A percentile compares a stretch with the other conserved stretches of the same genome.
Evolutionary conservation across 1,284 basidiomycete species (phyloP).

Genomic region (Irpex sp.): DNA sequence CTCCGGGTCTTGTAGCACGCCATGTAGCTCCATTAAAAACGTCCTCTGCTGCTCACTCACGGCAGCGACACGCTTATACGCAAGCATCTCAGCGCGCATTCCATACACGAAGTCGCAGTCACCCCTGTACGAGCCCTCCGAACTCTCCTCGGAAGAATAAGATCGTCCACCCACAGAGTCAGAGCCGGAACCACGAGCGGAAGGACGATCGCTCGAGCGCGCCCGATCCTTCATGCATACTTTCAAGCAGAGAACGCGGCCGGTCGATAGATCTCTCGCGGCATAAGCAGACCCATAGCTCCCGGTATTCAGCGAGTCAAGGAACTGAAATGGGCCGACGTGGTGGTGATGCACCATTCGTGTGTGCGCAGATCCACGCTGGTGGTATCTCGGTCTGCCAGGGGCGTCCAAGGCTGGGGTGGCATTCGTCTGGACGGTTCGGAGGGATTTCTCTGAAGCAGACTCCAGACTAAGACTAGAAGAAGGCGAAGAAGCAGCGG

Average conservation of each 20-base stretch:
- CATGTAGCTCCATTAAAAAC: slow-evolving; percentile 31
- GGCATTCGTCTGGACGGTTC: background rate
- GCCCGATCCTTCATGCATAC: slow-evolving; percentile 17
- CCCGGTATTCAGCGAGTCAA: slow-evolving; percentile 23
- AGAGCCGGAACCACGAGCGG: background rate
- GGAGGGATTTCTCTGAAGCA: background rate
- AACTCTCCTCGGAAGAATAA: background rate
- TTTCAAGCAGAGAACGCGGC: slow-evolving; percentile 23
- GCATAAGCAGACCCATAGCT: slow-evolving; percentile 24
- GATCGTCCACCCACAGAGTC: background rate
- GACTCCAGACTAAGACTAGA: background rate
- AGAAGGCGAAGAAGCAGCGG: background rate
- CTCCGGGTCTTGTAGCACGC: slow-evolving; percentile 27
- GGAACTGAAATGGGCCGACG: slow-evolving; percentile 27
- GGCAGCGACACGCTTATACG: slow-evolving; percentile 28
- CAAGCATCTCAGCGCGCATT: slow-evolving; percentile 25
- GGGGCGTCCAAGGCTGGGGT: background rate
- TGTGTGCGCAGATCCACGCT: background rate
- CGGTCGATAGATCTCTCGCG: slow-evolving; percentile 22
- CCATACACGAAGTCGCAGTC: slow-evolving; percentile 9
- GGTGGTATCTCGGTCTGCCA: background rate
- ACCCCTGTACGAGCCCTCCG: slow-evolving; percentile 1
- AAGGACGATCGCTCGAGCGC: background rate
- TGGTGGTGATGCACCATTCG: background rate
- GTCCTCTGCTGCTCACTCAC: slow-evolving; percentile 19